A percentile compares a stretch with the other conserved stretches of the same genome.
Conservation (phyloP, 2,329 filamentous ascomycete species). For the Neonectria sp. region DNA sequence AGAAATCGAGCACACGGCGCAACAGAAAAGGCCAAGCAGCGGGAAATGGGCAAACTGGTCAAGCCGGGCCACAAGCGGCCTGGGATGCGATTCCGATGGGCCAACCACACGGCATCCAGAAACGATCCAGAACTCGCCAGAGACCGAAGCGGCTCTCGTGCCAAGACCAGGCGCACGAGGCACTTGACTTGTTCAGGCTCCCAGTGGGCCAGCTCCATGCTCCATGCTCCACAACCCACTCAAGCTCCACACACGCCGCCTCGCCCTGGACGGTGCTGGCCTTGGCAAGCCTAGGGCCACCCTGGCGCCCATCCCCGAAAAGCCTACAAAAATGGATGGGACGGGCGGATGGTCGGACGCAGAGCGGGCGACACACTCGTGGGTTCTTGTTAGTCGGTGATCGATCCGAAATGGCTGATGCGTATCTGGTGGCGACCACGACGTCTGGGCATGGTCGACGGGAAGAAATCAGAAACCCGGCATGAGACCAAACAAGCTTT, state of each 20-base stretch:
- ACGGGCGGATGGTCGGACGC: constrained; percentile 20
- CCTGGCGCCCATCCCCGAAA: constrained; percentile 1
- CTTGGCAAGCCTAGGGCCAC: background rate
- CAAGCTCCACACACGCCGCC: constrained; percentile 24
- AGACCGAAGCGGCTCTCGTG: constrained; percentile 23
- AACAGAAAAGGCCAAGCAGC: too few relatives aligned
- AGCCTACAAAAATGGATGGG: constrained; percentile 23
- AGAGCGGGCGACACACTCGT: constrained; percentile 18
- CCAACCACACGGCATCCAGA: constrained; percentile 5
- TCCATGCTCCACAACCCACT: constrained; percentile 27
- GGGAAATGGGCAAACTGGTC: background rate
- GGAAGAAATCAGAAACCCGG: constrained; percentile 16
- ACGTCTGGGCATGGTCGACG: constrained; percentile 8
- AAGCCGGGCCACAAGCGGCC: background rate
- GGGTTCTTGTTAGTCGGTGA: background rate
- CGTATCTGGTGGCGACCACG: constrained; percentile 12
- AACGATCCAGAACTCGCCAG: constrained; percentile 20
- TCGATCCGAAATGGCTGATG: constrained; percentile 11
- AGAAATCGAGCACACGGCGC: background rate
- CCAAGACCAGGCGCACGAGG: constrained; percentile 22
- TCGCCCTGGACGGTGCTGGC: background rate
- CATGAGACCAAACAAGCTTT: constrained; percentile 16
- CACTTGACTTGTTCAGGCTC: constrained; percentile 19
- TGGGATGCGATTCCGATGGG: constrained; percentile 16
- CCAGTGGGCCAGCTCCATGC: constrained; percentile 2